A percentile compares a stretch with the other conserved stretches of the same genome.
Conservation (phyloP, 2,329 filamentous ascomycete genomes). For the Botrytis paeoniae region DNA sequence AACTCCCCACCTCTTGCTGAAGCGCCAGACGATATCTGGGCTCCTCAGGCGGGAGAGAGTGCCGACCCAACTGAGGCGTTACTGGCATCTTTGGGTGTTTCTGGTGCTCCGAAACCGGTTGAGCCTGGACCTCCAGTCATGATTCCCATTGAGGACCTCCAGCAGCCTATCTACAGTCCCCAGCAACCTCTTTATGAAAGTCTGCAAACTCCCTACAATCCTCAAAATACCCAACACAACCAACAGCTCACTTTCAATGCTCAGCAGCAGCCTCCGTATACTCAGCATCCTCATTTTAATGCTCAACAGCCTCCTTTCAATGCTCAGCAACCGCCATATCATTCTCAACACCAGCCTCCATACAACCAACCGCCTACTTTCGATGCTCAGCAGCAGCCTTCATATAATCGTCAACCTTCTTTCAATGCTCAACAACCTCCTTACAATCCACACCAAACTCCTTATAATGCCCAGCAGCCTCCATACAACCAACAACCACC, state of each 20-base stretch:
- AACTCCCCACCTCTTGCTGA: conserved; percentile 28
- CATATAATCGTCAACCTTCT: not conserved
- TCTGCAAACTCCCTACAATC: conserved; percentile 4
- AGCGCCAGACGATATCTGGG: conserved; percentile 36
- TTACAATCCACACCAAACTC: conserved; percentile 32
- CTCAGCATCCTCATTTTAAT: conserved; percentile 35
- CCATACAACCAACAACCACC: not conserved
- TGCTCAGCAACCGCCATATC: conserved; percentile 4
- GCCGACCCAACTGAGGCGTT: conserved; percentile 36
- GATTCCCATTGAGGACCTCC: conserved; percentile 15
- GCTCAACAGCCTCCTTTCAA: conserved; percentile 31
- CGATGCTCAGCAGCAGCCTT: conserved; percentile 5
- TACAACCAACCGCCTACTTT: not conserved
- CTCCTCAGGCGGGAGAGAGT: conserved; percentile 35
- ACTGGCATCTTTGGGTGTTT: conserved; percentile 40
- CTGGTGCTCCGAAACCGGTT: conserved; percentile 39
- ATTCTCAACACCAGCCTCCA: not conserved
- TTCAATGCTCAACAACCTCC: conserved; percentile 32
- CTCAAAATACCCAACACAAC: conserved; percentile 15
- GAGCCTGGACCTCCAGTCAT: conserved; percentile 22
- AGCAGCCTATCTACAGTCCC: conserved; percentile 2
- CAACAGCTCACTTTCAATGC: conserved; percentile 24
- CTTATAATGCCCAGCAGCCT: conserved; percentile 23
- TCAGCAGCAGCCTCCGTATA: conserved; percentile 25
- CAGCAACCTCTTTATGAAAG: conserved; percentile 9